Conservation (phyloP, 768 basidiomycete genomes). For the Russula emetica region DNA sequence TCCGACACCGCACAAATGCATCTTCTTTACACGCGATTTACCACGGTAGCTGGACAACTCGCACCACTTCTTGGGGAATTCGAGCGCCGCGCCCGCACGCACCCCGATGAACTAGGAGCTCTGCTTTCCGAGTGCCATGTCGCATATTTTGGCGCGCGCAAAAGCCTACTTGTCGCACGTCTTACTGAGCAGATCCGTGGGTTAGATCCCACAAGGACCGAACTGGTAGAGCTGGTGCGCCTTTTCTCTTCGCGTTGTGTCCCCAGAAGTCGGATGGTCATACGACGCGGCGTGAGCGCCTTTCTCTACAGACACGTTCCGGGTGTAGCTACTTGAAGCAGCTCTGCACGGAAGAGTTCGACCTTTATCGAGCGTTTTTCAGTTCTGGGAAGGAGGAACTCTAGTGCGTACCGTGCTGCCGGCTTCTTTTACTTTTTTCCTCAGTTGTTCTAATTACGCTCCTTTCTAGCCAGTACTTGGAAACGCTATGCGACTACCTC, state of each 20-base stretch:
- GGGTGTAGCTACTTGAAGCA: slow-evolving; percentile 94
- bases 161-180: slow-evolving; percentile 63
- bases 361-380: slow-evolving; percentile 82
- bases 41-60: slow-evolving; percentile 62
- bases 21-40: slow-evolving; percentile 87
- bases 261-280: slow-evolving; percentile 6
- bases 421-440: background rate
- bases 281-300: background rate
- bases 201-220: slow-evolving; percentile 72
- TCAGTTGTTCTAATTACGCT: background rate
- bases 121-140: slow-evolving; percentile 83
- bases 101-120: slow-evolving; percentile 80
- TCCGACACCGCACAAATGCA: slow-evolving; percentile 77
- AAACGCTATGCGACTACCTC: slow-evolving; percentile 87
- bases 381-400: slow-evolving; percentile 72
- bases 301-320: slow-evolving; percentile 61
- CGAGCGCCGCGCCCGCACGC: slow-evolving; percentile 66
- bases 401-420: slow-evolving; percentile 48
- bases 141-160: slow-evolving; percentile 76
- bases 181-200: slow-evolving; percentile 78
- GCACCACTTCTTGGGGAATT: slow-evolving; percentile 80
- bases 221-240: slow-evolving; percentile 81
- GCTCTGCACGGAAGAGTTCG: slow-evolving; percentile 85
- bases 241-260: background rate
- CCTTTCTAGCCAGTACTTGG: slow-evolving; percentile 71